Base-by-base conservation (phyloP, 176 grass and related monocot species). In the Avena atlantica region DNA sequence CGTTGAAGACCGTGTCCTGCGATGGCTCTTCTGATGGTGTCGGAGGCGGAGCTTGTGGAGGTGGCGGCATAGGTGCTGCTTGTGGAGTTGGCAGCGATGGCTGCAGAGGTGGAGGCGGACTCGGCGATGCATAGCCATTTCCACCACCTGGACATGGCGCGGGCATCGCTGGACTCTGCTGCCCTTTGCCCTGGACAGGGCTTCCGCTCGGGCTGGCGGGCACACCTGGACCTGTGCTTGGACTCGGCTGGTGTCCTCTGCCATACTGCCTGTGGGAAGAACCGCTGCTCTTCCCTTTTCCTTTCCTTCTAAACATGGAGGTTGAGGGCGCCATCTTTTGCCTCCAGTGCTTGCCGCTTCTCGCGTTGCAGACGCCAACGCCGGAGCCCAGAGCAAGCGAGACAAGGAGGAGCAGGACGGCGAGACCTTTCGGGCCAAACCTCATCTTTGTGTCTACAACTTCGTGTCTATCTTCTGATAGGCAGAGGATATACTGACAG, bases 281-380 rank as follows among this genome's bases (percentile, higher is more conserved):
- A 24, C 82, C 36, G n/a, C 83, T 49, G 19, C 7, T 74, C 89
- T 95, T 98, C 3, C 74, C 74, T 86, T 95, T 95, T 14, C 84
- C 91, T 92, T 95, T 92, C 16, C 91, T 91, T 73, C 70, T 90
- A 12, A 89, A 11, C 79, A 85, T 24, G 49, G 93, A 85, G 51
- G 81, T 73, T 24, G 76, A 76, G n/a, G 93, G 59, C 42, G 37
- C 47, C 24, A 12, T 62, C 92, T 14, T 60, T 92, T 25, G 73
- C 82, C 86, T 98, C 96, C 91, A 94, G 44, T 81, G 88, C 78
- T 61, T 93, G 80, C 91, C 74, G 29, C 76, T 98, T 44, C 93
- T 95, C 69, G 90, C 96, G 2, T 91, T 87, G 13, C 92, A 92
- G 63, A 49, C 50, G 79, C 70, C 74, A 49, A 90, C 45, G 10